These are phyloP conservation scores for Amylocystis lapponica DNA, from an alignment of 768 basidiomycete species.

Conservation along the genomic window DNA sequence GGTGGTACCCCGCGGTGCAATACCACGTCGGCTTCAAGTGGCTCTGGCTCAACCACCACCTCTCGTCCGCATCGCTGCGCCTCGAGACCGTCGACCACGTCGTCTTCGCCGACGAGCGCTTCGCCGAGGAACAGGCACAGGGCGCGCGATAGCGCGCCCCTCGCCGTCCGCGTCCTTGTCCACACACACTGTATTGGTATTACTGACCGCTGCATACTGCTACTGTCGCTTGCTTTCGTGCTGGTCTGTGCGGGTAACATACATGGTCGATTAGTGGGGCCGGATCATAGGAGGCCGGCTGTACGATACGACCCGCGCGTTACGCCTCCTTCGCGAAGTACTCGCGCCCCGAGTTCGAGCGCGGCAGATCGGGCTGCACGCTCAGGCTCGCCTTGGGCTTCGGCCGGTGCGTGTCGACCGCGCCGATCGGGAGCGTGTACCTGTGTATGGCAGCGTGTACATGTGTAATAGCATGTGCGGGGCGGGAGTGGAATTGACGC, in stretches of 20 bases:
- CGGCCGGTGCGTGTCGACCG: constrained; percentile 90
- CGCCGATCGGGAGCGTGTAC: constrained; percentile 84
- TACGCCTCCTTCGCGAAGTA: constrained; percentile 20
- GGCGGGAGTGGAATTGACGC: constrained; percentile 7
- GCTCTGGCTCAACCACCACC: constrained; percentile 42
- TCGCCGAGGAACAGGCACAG: constrained; percentile 8
- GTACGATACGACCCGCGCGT: too few species aligned
- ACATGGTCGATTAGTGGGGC: too few species aligned
- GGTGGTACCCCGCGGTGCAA: constrained; percentile 39
- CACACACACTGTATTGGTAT: too few species aligned
- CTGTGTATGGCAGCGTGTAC: constrained; percentile 30
- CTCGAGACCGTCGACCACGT: constrained; percentile 30
- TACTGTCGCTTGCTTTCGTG: too few species aligned
- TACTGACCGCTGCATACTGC: too few species aligned
- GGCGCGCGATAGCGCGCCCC: too few species aligned
- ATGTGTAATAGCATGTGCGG: not conserved
- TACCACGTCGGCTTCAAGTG: constrained; percentile 46
- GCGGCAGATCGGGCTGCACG: not conserved
- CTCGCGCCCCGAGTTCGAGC: constrained; percentile 13
- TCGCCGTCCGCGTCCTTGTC: too few species aligned
- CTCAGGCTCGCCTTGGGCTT: constrained; percentile 33
- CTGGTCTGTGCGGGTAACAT: too few species aligned
- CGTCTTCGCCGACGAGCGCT: constrained; percentile 36
- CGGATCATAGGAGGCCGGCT: too few species aligned
- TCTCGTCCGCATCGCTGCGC: constrained; percentile 19